phyloP scores from a whole-genome alignment of 352 stramenopile species.

The Stramenopiles sp. region DNA sequence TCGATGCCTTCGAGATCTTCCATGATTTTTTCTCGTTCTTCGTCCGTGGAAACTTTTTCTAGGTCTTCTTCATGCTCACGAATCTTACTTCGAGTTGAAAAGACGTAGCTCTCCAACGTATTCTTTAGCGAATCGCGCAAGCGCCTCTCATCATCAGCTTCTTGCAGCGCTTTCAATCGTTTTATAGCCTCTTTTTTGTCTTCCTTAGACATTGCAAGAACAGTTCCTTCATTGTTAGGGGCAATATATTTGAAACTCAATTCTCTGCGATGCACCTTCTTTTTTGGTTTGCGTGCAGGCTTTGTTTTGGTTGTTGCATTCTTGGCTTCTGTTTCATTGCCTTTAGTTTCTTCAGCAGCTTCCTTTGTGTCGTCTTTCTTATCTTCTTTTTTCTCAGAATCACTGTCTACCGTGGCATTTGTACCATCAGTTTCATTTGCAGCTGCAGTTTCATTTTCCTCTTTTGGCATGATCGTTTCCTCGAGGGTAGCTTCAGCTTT shows the following conservation, averaged over 20 bases:
- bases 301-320: constrained; percentile 39
- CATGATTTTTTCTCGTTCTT: constrained; percentile 53
- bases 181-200: constrained; percentile 43
- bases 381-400: constrained; percentile 38
- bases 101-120: constrained; percentile 73
- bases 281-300: constrained; percentile 6
- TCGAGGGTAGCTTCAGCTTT: constrained; percentile 75
- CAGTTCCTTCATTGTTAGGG: constrained; percentile 33
- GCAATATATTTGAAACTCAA: constrained; percentile 23
- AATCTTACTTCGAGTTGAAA: constrained; percentile 66
- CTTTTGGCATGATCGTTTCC: constrained; percentile 22
- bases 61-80: constrained; percentile 43
- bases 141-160: constrained; percentile 39
- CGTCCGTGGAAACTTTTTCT: constrained; percentile 46
- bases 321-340: constrained; percentile 24
- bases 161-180: constrained; percentile 42
- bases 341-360: constrained; percentile 17
- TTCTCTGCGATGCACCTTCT: constrained; percentile 20
- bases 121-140: constrained; percentile 57
- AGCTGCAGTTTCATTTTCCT: constrained; percentile 14
- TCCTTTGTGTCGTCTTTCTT: constrained; percentile 36
- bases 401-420: background rate
- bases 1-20: constrained; percentile 50
- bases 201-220: constrained; percentile 39
- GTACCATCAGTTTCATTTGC: background rate